Evolutionary conservation across 1,139 yeast genomes (phyloP), one percentile per base, ranked within the genome.

Genomic region (Blastobotrys persicus): DNA sequence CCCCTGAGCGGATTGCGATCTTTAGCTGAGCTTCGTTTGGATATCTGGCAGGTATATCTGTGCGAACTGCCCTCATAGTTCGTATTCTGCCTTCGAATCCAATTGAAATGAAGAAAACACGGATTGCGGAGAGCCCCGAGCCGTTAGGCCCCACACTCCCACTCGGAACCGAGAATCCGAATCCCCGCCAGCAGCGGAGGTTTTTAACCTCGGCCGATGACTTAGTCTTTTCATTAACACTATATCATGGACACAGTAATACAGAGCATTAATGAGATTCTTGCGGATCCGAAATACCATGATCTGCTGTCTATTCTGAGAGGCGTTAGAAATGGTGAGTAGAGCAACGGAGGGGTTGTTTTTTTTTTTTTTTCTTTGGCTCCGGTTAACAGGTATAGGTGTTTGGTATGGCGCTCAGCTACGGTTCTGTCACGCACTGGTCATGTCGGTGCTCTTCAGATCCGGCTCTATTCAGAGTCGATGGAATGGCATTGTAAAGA

Each of bases 401-500:
- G 67, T 79, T 5, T 82, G 84, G 12, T 86, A 85, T 59, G 95
- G 95, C 2, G 87, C 87, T 13, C 76, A 84, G 57, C 71, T 85
- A 40, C 71, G 95, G 50, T 85, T 86, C 63, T 78, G 85, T 46
- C 95, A 86, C 67, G 84, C 91, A 1, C 65, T 83, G 48, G 88
- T 83, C 42, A 80, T 85, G 68, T 81, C 78, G 53, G 68, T 78
- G 46, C 73, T 77, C 43, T 84, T 77, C 66, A 73, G 80, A 47
- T 57, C 60, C 12, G 74, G 73, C 17, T 56, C 69, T 60, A 20
- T 77, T 37, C 62, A 65, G 43, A 78, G 80, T 17, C 65, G 86
- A 46, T 55, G 81, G 44, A 58, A 64, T 32, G 78, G 77, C 45
- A 76, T 85, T 23, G 56, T 80, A 38, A 72, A 68, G 52, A 83